A percentile compares a stretch with the other conserved stretches of the same genome.
Evolutionary conservation across 2,329 filamentous ascomycete genomes (phyloP).

Genomic region (Periglandula ipomoeae): DNA sequence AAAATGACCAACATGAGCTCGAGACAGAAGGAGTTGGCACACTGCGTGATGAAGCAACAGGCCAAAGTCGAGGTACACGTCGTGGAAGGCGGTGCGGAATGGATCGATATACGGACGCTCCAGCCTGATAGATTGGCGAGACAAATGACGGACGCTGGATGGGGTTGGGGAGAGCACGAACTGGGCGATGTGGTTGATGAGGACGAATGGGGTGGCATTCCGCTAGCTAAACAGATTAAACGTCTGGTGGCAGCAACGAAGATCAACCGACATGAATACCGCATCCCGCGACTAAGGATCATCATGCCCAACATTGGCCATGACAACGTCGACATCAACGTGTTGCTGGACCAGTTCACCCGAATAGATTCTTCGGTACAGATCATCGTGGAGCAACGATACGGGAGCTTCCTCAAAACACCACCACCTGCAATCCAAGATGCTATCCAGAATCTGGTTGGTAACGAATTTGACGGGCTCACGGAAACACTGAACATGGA

Average conservation of each 20-base stretch:
- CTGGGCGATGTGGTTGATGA: conserved; percentile 20
- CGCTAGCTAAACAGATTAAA: conserved; percentile 22
- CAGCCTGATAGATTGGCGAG: conserved; percentile 24
- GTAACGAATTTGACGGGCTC: conserved; percentile 22
- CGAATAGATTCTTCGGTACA: conserved; percentile 22
- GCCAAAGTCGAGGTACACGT: conserved; percentile 26
- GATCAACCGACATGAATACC: conserved; percentile 27
- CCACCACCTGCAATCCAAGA: conserved; percentile 16
- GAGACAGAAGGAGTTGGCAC: conserved; percentile 19
- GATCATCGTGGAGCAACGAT: conserved; percentile 22
- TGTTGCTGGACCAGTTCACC: conserved; percentile 22
- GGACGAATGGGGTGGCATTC: conserved; percentile 26
- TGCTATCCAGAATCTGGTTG: conserved; percentile 22
- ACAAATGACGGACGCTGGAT: conserved; percentile 32
- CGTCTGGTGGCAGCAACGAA: conserved; percentile 27
- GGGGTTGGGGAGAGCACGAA: conserved; percentile 30
- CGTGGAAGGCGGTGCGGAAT: conserved; percentile 25
- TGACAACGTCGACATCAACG: conserved; percentile 19
- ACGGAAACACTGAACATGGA: conserved; percentile 30
- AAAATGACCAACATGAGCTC: conserved; percentile 12
- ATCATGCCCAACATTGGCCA: conserved; percentile 24
- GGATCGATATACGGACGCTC: conserved; percentile 23
- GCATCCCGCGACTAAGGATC: conserved; percentile 25
- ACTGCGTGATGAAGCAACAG: conserved; percentile 24
- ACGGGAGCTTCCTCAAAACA: conserved; percentile 16